Evolutionary conservation across 1,139 yeast species (phyloP).

Genomic region (Magnusiomyces suaveolens): DNA sequence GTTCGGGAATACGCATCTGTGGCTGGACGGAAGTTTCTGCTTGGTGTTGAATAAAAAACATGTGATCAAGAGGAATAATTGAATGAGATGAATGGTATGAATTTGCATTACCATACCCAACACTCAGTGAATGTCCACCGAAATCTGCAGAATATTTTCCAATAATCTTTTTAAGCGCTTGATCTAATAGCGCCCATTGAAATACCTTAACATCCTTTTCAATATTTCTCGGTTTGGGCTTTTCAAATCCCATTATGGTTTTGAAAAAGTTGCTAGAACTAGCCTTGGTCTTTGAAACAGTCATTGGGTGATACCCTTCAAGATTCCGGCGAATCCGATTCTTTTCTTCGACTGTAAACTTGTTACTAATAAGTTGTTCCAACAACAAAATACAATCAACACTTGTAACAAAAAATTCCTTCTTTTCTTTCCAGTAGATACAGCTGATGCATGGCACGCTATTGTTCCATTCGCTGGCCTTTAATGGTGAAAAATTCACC

Average conservation of each 20-base stretch:
- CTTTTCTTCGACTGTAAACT: slow-evolving; percentile 59
- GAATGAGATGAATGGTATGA: slow-evolving; percentile 4
- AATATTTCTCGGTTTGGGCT: slow-evolving; percentile 62
- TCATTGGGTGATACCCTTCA: slow-evolving; percentile 55
- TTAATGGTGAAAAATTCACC: slow-evolving; percentile 30
- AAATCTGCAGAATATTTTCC: slow-evolving; percentile 43
- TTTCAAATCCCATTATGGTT: slow-evolving; percentile 52
- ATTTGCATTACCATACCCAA: slow-evolving; percentile 6
- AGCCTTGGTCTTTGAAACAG: slow-evolving; percentile 45
- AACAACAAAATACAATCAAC: slow-evolving; percentile 54
- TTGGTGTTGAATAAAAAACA: neutral
- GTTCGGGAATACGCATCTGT: slow-evolving; percentile 8
- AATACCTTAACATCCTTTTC: slow-evolving; percentile 67
- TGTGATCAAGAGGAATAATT: neutral
- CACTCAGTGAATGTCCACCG: slow-evolving; percentile 12
- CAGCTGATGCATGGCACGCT: slow-evolving; percentile 42
- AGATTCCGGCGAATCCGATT: slow-evolving; percentile 60
- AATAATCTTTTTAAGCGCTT: slow-evolving; percentile 52
- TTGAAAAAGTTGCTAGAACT: slow-evolving; percentile 44
- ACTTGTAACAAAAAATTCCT: slow-evolving; percentile 48
- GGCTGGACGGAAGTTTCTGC: slow-evolving; percentile 18
- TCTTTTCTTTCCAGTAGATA: slow-evolving; percentile 49
- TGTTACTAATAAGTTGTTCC: slow-evolving; percentile 48
- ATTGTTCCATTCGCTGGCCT: slow-evolving; percentile 26
- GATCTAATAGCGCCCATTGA: slow-evolving; percentile 46